Conservation (phyloP, 305 asterid genomes). For the Solanum chacoense region DNA sequence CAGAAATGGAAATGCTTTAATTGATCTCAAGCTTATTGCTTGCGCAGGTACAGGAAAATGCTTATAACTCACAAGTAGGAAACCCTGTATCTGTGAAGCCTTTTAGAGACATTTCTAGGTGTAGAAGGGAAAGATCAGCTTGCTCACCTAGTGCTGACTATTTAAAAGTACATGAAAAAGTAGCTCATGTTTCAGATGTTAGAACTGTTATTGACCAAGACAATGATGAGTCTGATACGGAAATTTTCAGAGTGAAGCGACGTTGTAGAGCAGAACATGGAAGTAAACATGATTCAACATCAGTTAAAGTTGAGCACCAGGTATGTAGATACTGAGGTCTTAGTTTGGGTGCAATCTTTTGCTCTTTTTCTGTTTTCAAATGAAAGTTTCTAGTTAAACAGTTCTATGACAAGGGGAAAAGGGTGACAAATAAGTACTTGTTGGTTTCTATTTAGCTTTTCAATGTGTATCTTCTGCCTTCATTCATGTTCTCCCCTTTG, state of each 20-base stretch:
- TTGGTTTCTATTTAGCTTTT: neutral
- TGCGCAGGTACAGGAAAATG: constrained; percentile 18
- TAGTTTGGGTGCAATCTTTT: neutral
- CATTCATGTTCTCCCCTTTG: neutral
- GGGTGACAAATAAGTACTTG: neutral
- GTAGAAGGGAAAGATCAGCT: neutral
- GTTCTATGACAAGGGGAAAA: neutral
- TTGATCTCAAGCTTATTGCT: neutral
- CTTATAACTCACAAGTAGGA: constrained; percentile 8
- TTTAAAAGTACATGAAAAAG: neutral
- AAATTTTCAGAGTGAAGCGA: constrained; percentile 15
- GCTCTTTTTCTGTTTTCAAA: neutral
- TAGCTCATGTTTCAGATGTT: constrained; percentile 1
- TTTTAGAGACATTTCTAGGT: constrained; percentile 11
- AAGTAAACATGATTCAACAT: neutral
- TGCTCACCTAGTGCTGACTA: neutral
- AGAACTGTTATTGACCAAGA: neutral
- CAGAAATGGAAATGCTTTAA: neutral
- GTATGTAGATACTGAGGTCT: neutral
- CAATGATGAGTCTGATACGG: constrained; percentile 8
- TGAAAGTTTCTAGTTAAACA: neutral
- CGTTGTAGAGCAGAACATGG: constrained; percentile 4
- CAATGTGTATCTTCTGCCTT: neutral
- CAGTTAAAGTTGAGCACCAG: constrained; percentile 2
- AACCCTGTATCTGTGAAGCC: constrained; percentile 12